phyloP scores from a whole-genome alignment of 2,329 filamentous ascomycete species.

The Beauveria sp. region DNA sequence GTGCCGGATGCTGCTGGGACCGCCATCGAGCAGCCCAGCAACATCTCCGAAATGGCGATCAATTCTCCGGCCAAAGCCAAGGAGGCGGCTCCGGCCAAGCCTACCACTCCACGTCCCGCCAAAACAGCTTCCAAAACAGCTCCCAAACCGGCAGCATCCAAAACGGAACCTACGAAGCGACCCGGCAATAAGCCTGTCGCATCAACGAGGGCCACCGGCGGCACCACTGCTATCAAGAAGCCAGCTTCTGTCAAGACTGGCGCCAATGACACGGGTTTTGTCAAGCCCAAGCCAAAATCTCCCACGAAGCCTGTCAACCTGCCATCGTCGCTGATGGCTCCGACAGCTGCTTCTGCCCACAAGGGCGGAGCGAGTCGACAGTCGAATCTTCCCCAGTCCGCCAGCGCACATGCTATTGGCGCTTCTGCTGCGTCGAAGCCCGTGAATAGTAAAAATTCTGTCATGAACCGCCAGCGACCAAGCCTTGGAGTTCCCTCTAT shows the following conservation, averaged over 20 bases:
- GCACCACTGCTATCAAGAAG: slow-evolving; percentile 32
- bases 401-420: slow-evolving; percentile 21
- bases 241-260: slow-evolving; percentile 34
- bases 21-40: slow-evolving; percentile 4
- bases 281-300: slow-evolving; percentile 57
- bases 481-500: slow-evolving; percentile 53
- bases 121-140: slow-evolving; percentile 21
- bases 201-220: slow-evolving; percentile 22
- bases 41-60: slow-evolving; percentile 4
- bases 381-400: slow-evolving; percentile 27
- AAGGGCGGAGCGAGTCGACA: slow-evolving; percentile 35
- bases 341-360: slow-evolving; percentile 61
- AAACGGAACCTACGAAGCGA: slow-evolving; percentile 19
- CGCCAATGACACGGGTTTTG: slow-evolving; percentile 33
- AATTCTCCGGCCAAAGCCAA: slow-evolving; percentile 23
- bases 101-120: slow-evolving; percentile 17
- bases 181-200: slow-evolving; percentile 19
- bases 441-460: slow-evolving; percentile 38
- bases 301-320: slow-evolving; percentile 61
- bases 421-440: slow-evolving; percentile 30
- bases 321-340: slow-evolving; percentile 59
- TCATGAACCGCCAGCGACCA: slow-evolving; percentile 36
- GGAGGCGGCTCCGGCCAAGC: slow-evolving; percentile 8
- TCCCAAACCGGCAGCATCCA: slow-evolving; percentile 16
- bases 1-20: not conserved